These are phyloP conservation scores for Sequoiadendron giganteum DNA, from an alignment of 75 land plant species.

Conservation along the genomic window DNA sequence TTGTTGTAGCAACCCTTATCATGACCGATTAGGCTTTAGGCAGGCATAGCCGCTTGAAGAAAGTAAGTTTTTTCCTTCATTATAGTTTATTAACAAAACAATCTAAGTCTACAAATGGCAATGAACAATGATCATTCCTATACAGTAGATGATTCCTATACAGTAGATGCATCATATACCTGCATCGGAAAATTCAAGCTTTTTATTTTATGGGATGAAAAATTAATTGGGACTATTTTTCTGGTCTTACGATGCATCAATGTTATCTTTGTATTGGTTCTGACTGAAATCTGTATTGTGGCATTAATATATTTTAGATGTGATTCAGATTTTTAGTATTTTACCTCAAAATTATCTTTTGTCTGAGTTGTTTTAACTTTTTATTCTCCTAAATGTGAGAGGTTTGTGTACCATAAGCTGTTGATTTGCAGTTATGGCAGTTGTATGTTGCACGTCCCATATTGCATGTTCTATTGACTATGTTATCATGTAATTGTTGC, in stretches of 20 bases:
- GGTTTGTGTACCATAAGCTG: neutral
- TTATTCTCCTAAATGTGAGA: neutral
- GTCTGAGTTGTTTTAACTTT: neutral
- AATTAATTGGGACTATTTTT: neutral
- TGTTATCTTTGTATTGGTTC: neutral
- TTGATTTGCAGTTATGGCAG: neutral
- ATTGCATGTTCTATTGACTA: neutral
- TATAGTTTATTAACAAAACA: neutral
- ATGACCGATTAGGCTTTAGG: constrained; percentile 95
- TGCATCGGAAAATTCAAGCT: neutral
- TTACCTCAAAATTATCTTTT: neutral
- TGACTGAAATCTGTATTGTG: neutral
- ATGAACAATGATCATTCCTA: neutral
- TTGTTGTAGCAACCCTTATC: constrained; percentile 71
- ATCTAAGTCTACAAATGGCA: neutral
- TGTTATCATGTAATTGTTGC: neutral
- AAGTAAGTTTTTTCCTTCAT: constrained; percentile 39
- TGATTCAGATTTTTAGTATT: neutral
- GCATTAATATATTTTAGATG: neutral
- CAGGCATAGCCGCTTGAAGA: constrained; percentile 86
- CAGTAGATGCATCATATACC: neutral
- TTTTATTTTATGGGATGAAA: neutral
- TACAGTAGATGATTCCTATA: too few relatives aligned
- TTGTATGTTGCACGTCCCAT: neutral
- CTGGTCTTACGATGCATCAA: neutral